These are phyloP conservation scores for Coniochaeta sp. DNA, from an alignment of 2,329 filamentous ascomycete species.

Conservation along the genomic window DNA sequence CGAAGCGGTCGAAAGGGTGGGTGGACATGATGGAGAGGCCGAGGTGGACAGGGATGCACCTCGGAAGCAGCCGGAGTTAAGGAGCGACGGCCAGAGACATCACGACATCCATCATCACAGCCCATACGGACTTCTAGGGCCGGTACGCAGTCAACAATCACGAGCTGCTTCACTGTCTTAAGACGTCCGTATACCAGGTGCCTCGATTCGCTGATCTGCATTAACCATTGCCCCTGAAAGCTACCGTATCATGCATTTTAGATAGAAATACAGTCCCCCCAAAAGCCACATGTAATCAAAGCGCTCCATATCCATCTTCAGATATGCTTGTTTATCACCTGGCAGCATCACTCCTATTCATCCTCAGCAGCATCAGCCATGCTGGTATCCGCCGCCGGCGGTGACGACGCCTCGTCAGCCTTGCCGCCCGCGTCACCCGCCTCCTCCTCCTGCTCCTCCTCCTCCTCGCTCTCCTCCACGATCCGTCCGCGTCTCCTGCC, in stretches of 20 bases:
- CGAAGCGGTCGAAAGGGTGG: too few relatives aligned
- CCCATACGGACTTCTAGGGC: too few relatives aligned
- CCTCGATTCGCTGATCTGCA: background rate
- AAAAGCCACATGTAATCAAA: background rate
- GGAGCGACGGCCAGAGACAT: too few relatives aligned
- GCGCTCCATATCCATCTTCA: background rate
- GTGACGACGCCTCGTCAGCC: background rate
- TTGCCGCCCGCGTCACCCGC: conserved; percentile 1
- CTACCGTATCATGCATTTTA: background rate
- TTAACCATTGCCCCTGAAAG: background rate
- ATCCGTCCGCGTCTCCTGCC: conserved; percentile 43
- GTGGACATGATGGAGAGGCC: too few relatives aligned
- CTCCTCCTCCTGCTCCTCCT: conserved; percentile 28
- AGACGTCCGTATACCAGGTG: too few relatives aligned
- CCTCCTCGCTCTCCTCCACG: conserved; percentile 47
- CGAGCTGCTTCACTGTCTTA: too few relatives aligned
- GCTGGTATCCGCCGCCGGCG: conserved; percentile 15
- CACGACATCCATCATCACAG: too few relatives aligned
- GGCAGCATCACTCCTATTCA: background rate
- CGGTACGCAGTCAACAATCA: too few relatives aligned
- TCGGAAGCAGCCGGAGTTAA: too few relatives aligned
- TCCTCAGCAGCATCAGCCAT: conserved; percentile 23
- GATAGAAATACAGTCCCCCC: background rate
- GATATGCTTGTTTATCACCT: background rate
- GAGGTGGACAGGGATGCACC: too few relatives aligned